Evolutionary conservation across 768 basidiomycete species (phyloP), one percentile per base, ranked within the genome.

Genomic region (Suillus spraguei): DNA sequence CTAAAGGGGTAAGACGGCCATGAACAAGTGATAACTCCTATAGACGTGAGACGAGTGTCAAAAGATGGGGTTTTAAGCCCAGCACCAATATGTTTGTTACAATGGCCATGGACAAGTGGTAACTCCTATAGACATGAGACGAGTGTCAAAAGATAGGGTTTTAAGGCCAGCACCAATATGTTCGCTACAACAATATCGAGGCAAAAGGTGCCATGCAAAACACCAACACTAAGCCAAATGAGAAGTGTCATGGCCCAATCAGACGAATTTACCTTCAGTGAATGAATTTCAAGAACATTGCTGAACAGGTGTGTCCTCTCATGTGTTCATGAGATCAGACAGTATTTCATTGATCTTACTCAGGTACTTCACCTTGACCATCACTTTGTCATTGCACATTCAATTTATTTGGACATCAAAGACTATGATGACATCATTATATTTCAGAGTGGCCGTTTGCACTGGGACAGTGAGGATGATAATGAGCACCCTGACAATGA

Each of bases 271-370:
- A 77, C 42, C 68, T 64, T 10, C 33, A n/a, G 3, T 66, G 66
- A 8, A 76, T 76, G 5, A 79, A 80, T 59, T 74, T 74, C 65
- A 77, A 76, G 54, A 59, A 79, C 59, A 67, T 77, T 36, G 76
- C 68, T 1, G 46, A 55, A 2, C 78, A 79, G 70, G 78, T 78
- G 32, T 22, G 65, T 60, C 4, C 20, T 63, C 32, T 24, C 54
- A 33, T 38, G 3, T 38, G 10, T 59, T 17, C 7, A 6, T 59
- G 53, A 24, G 16, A 22, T 3, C 1, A 7, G 47, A 17, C 47
- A 38, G 33, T 38, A 16, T 13, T 35, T 10, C 55, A 56, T 46
- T 22, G 33, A 44, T 11, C 42, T 42, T 9, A 5, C 28, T 33
- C 42, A 22, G 59, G 59, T n/a, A 61, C 52, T 41, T 50, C 60